These are phyloP conservation scores for Leccinum pachyderme DNA, from an alignment of 1,284 basidiomycete genomes.

Conservation along the genomic window DNA sequence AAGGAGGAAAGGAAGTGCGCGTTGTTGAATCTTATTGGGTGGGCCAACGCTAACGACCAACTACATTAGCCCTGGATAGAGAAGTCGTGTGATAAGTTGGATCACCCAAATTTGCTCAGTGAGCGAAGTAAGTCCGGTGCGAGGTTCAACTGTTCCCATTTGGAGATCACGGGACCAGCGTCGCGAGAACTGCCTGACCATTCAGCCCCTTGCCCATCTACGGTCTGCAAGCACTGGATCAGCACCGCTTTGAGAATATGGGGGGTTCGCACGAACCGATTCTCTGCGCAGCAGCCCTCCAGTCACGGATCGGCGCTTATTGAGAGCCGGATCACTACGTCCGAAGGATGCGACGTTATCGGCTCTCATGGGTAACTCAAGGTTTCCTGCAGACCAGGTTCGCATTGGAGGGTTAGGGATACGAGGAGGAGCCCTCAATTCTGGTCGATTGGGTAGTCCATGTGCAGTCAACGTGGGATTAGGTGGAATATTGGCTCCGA, in stretches of 20 bases:
- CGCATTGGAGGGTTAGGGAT: slow-evolving; percentile 68
- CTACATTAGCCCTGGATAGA: slow-evolving; percentile 13
- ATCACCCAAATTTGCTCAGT: slow-evolving; percentile 89
- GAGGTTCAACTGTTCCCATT: slow-evolving; percentile 93
- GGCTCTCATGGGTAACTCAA: slow-evolving; percentile 66
- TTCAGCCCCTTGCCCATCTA: slow-evolving; percentile 52
- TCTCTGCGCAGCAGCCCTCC: slow-evolving; percentile 64
- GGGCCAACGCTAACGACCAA: slow-evolving; percentile 74
- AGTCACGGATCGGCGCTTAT: slow-evolving; percentile 76
- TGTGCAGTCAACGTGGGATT: slow-evolving; percentile 49
- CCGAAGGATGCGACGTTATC: slow-evolving; percentile 36
- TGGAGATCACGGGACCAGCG: slow-evolving; percentile 83
- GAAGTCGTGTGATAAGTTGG: slow-evolving; percentile 28
- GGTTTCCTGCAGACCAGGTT: slow-evolving; percentile 77
- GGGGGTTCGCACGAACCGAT: slow-evolving; percentile 59
- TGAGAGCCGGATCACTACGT: slow-evolving; percentile 41
- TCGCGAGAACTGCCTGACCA: slow-evolving; percentile 61
- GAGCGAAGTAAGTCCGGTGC: slow-evolving; percentile 86
- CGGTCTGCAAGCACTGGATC: slow-evolving; percentile 37
- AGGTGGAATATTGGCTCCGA: slow-evolving; percentile 39
- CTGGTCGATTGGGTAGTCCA: slow-evolving; percentile 58
- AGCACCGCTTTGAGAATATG: slow-evolving; percentile 9
- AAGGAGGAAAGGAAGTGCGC: slow-evolving; percentile 92
- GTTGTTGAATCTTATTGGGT: slow-evolving; percentile 98
- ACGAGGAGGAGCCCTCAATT: slow-evolving; percentile 52